These are phyloP conservation scores for Exsudoporus frostii DNA, from an alignment of 768 basidiomycete genomes.

Conservation along the genomic window DNA sequence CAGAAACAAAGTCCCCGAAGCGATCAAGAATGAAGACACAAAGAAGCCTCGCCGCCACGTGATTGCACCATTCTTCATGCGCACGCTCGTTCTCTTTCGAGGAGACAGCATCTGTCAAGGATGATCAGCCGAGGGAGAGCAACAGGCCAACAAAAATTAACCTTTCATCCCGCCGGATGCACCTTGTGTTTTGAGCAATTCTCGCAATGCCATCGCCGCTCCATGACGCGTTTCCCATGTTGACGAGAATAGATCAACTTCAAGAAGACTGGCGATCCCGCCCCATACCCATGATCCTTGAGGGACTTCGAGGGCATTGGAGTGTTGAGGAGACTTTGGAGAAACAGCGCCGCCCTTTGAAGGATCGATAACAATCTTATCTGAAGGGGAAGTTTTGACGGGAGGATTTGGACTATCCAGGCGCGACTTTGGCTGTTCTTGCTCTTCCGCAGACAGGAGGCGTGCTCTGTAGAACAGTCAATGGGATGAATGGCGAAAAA, in stretches of 20 bases:
- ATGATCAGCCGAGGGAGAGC: not conserved
- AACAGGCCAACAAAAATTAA: conserved; percentile 22
- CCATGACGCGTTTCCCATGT: conserved; percentile 96
- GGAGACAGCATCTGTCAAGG: conserved; percentile 47
- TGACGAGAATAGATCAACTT: conserved; percentile 79
- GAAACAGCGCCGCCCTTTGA: conserved; percentile 82
- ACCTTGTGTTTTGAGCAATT: conserved; percentile 82
- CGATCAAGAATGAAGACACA: conserved; percentile 92
- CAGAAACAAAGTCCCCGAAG: conserved; percentile 97
- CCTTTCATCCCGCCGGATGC: conserved; percentile 80
- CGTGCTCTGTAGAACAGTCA: conserved; percentile 52
- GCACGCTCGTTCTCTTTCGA: conserved; percentile 56
- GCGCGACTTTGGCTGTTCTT: conserved; percentile 47
- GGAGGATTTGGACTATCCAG: conserved; percentile 53
- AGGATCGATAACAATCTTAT: conserved; percentile 76
- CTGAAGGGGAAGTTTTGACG: conserved; percentile 38
- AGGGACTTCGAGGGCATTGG: conserved; percentile 72
- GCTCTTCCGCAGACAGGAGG: conserved; percentile 64
- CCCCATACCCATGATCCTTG: conserved; percentile 86
- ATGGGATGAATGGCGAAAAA: not conserved
- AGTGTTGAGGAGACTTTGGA: conserved; percentile 72
- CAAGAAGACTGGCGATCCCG: conserved; percentile 72
- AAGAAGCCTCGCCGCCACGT: conserved; percentile 79
- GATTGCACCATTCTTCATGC: conserved; percentile 89
- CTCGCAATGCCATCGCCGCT: conserved; percentile 85